Percentiles rank a stretch among this genome's conserved stretches.
These are phyloP conservation scores for Glycyrrhiza uralensis DNA, from an alignment of 306 rosid species.

Conservation along the genomic window DNA sequence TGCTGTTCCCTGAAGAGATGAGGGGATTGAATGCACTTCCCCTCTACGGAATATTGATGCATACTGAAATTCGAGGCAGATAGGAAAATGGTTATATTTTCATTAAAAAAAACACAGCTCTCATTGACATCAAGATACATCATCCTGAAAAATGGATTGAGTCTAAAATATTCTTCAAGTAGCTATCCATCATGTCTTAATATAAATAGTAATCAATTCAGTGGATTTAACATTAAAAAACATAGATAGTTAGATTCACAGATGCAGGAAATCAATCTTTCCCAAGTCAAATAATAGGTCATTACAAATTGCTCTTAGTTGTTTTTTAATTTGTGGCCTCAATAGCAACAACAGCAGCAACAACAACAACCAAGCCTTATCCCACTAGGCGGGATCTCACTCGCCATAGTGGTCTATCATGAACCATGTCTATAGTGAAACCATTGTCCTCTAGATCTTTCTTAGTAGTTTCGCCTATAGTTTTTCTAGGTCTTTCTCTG, in stretches of 20 bases:
- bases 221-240: conserved; percentile 6
- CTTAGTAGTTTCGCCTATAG: too few relatives aligned
- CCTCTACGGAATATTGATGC: conserved; percentile 75
- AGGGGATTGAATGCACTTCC: conserved; percentile 72
- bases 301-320: neutral
- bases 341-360: too few relatives aligned
- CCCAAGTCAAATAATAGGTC: neutral
- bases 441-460: too few relatives aligned
- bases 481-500: too few relatives aligned
- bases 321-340: neutral
- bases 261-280: conserved; percentile 5
- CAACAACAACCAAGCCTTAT: too few relatives aligned
- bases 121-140: conserved; percentile 20
- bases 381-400: too few relatives aligned
- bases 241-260: neutral
- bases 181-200: neutral
- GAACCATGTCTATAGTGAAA: too few relatives aligned
- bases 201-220: neutral
- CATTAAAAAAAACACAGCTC: neutral
- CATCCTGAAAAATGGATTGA: neutral
- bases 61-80: conserved; percentile 52
- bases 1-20: conserved; percentile 78
- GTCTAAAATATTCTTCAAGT: conserved; percentile 1
- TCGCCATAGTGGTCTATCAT: too few relatives aligned
- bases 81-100: conserved; percentile 13